Conservation (phyloP, 257 asterid genomes). For the Solanum medicagineum region DNA sequence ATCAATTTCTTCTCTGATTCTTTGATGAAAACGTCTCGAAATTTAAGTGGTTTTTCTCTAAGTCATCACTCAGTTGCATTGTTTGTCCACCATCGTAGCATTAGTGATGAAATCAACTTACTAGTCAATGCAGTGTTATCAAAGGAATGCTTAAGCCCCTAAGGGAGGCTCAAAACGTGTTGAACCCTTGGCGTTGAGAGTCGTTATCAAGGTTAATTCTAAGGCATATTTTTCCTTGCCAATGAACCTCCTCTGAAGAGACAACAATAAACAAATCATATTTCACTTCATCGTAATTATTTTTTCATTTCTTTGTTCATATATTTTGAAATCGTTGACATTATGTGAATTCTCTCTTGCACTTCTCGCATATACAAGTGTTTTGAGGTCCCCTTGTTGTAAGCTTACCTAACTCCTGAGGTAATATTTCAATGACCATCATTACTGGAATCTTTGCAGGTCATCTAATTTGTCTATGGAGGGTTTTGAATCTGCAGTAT, state of each 20-base stretch:
- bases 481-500: slow-evolving; percentile 44
- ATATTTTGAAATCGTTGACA: neutral
- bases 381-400: neutral
- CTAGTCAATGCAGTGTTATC: neutral
- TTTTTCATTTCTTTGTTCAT: no score
- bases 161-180: no score
- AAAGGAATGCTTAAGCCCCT: no score
- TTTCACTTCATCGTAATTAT: no score
- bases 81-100: neutral
- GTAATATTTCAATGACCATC: neutral
- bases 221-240: no score
- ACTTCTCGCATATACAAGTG: neutral
- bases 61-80: neutral
- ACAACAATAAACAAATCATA: no score
- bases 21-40: neutral
- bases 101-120: neutral
- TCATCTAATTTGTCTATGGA: slow-evolving; percentile 61
- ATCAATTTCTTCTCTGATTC: neutral
- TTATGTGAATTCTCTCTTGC: neutral
- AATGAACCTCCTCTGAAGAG: no score
- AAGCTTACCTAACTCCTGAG: neutral
- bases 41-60: neutral
- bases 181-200: no score
- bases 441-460: slow-evolving; percentile 20
- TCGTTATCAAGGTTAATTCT: no score